Evolutionary conservation across 257 asterid species (phyloP).

Genomic region (Fraxinus anomala): DNA sequence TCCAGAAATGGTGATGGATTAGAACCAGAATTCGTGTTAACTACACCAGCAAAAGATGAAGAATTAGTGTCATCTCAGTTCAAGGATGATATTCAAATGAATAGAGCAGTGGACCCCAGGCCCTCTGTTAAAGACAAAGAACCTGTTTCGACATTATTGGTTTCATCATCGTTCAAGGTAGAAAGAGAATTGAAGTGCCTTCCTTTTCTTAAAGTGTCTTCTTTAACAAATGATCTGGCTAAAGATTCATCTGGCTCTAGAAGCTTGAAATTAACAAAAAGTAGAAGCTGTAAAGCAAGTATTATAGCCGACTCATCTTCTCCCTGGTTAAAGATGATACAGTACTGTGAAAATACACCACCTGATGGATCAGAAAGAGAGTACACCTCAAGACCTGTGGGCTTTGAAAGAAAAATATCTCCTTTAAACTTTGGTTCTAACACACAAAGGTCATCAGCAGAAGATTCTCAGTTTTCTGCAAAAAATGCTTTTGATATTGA

Average conservation of each 20-base stretch:
- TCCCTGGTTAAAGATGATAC: slow-evolving; percentile 45
- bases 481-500: slow-evolving; percentile 50
- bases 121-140: slow-evolving; percentile 29
- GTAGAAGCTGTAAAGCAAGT: slow-evolving; percentile 75
- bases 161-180: background rate
- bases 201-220: slow-evolving; percentile 35
- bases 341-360: slow-evolving; percentile 46
- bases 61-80: slow-evolving; percentile 22
- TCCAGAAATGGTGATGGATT: slow-evolving; percentile 19
- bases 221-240: slow-evolving; percentile 41
- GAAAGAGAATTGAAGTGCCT: slow-evolving; percentile 43
- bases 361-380: slow-evolving; percentile 52
- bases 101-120: slow-evolving; percentile 24
- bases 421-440: slow-evolving; percentile 39
- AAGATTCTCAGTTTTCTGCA: slow-evolving; percentile 48
- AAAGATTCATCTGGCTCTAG: slow-evolving; percentile 33
- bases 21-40: slow-evolving; percentile 28
- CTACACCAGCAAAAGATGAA: slow-evolving; percentile 34
- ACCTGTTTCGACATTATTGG: background rate
- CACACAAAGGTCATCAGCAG: slow-evolving; percentile 37
- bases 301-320: slow-evolving; percentile 42
- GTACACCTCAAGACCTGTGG: slow-evolving; percentile 29
- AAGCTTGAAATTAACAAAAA: slow-evolving; percentile 51
- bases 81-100: slow-evolving; percentile 33
- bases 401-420: slow-evolving; percentile 47